Evolutionary conservation across 331 rosid species (phyloP).

Genomic region (Telfairia occidentalis): DNA sequence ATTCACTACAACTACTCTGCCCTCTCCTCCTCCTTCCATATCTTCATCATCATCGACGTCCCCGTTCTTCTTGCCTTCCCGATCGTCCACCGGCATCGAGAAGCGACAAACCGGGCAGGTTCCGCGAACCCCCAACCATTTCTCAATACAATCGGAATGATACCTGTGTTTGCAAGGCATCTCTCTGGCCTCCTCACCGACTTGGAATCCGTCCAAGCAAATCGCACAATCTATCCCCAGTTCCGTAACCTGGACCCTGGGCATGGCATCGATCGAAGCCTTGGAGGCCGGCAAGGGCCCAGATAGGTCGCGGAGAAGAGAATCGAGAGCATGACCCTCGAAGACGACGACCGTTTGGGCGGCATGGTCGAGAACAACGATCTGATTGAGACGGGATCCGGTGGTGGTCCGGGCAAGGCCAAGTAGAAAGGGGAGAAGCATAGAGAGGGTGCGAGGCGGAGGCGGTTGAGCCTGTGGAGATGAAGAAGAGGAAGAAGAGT

Average conservation of each 20-base stretch:
- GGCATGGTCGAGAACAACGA: slow-evolving; percentile 6
- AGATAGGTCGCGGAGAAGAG: not conserved
- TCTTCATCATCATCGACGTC: not conserved
- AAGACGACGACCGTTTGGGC: slow-evolving; percentile 4
- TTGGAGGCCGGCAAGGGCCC: slow-evolving; percentile 6
- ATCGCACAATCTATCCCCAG: slow-evolving; percentile 14
- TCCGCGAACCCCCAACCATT: slow-evolving; percentile 9
- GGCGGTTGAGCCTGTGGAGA: not conserved
- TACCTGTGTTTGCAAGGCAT: slow-evolving; percentile 17
- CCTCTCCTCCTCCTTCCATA: not conserved
- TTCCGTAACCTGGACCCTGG: not conserved
- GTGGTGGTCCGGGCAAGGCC: not conserved
- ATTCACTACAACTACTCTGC: slow-evolving; percentile 6
- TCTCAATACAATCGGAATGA: slow-evolving; percentile 15
- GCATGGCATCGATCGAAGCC: slow-evolving; percentile 10
- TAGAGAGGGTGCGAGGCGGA: not conserved
- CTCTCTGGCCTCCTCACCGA: slow-evolving; percentile 15
- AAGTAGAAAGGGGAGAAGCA: not conserved
- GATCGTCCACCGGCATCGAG: slow-evolving; percentile 18
- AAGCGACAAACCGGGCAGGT: slow-evolving; percentile 20
- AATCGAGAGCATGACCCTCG: slow-evolving; percentile 4
- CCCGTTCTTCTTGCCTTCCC: not conserved
- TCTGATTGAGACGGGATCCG: slow-evolving; percentile 1
- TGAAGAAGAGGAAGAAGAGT: not conserved
- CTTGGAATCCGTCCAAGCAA: slow-evolving; percentile 8